Evolutionary conservation across 345 rosid genomes (phyloP).

Genomic region (Boechera divaricarpa): DNA sequence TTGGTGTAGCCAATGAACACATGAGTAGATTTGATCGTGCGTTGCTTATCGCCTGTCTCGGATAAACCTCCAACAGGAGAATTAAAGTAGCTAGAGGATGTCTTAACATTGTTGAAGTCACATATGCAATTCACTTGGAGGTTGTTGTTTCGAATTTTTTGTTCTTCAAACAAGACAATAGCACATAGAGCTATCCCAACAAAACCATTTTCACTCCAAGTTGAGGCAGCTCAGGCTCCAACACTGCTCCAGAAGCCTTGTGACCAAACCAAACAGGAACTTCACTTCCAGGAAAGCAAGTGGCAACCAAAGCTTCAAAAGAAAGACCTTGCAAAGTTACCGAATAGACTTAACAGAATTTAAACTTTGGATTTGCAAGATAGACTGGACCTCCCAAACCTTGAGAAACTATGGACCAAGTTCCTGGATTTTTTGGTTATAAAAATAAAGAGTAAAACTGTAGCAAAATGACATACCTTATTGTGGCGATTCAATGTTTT

Average conservation of each 20-base stretch:
- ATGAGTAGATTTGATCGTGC: background rate
- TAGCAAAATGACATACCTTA: too few species aligned
- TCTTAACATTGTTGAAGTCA: background rate
- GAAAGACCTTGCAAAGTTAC: background rate
- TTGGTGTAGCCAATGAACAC: background rate
- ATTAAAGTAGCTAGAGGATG: background rate
- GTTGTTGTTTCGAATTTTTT: background rate
- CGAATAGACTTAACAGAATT: background rate
- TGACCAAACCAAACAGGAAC: background rate
- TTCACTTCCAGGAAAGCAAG: constrained; percentile 1
- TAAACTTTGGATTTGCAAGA: background rate
- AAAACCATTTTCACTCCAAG: background rate
- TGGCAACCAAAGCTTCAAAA: constrained; percentile 18
- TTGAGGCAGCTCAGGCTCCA: background rate
- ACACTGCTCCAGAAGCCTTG: background rate
- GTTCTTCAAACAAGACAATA: background rate
- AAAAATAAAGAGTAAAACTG: too few species aligned
- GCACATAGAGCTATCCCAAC: constrained; percentile 3
- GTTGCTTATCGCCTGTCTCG: background rate
- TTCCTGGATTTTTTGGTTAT: too few species aligned
- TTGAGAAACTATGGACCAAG: too few species aligned
- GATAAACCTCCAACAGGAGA: background rate
- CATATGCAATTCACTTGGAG: background rate
- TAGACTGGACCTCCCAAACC: too few species aligned
- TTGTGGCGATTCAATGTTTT: too few species aligned